Evolutionary conservation across 306 rosid genomes (phyloP), one percentile per base, ranked within the genome.

Genomic region (Inga leiocalycina): DNA sequence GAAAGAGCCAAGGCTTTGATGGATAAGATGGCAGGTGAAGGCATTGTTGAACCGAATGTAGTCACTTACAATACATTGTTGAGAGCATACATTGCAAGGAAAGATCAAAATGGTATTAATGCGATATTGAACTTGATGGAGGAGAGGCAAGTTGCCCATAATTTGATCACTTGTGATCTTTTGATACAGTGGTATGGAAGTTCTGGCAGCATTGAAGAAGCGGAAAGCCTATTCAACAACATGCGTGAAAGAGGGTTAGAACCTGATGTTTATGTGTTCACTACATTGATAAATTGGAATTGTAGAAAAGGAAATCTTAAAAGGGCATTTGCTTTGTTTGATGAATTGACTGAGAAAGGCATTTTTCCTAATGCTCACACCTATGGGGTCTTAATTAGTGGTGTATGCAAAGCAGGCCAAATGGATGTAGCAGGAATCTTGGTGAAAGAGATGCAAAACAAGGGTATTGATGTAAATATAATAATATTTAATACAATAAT

Each of bases 401-500:
- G 98, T 34, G 76, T 88, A 12, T 92, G 97, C 85, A 93, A 89
- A 86, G 91, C 82, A 0, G 98, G 97, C 74, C 87, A 91, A 77
- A 89, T 92, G 91, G 88, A 90, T 65, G 93, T 89, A 27, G 98
- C 96, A 1, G 91, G 88, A 57, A 86, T 91, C 34, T 84, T 95
- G 87, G 81, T 92, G 78, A 84, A 83, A 46, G 96, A 93, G 87
- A 91, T 92, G 96, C 92, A 90, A 59, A 84, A 76, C 61, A 87
- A 90, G 67, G 94, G 97, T 10, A 16, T 89, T 77, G 90, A 76
- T 65, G 37, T 85, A 32, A 93, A 92, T 77, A 78, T 51, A 65
- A 87, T 95, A 9, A 89, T 93, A 76, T 88, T 84, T 74, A 91
- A 93, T 88, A 87, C 91, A 9, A 68, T 91, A 87, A 88, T 95